Evolutionary conservation across 495 filamentous ascomycete genomes (phyloP).

Genomic region (Coniosporium apollinis): DNA sequence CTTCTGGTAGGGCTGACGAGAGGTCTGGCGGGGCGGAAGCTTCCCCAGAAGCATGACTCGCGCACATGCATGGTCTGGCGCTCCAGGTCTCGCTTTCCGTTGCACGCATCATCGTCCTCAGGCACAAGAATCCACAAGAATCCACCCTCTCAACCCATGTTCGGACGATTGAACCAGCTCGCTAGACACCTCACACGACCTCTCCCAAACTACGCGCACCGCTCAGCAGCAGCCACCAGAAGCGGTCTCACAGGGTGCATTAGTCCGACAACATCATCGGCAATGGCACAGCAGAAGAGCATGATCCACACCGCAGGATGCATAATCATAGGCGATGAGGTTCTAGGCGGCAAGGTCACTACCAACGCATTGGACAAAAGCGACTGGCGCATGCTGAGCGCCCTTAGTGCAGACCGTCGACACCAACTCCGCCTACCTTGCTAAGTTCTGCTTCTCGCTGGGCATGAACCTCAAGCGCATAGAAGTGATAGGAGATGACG

Average conservation of each 20-base stretch:
- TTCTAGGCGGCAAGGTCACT: constrained; percentile 86
- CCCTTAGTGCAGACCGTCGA: constrained; percentile 43
- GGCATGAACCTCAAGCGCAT: constrained; percentile 80
- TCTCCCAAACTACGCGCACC: constrained; percentile 35
- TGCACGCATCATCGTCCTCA: constrained; percentile 8
- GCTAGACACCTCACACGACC: constrained; percentile 54
- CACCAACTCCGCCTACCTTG: constrained; percentile 84
- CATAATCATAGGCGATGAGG: constrained; percentile 91
- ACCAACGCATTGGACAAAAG: background rate
- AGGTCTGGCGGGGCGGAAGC: too few relatives aligned
- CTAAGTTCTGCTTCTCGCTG: constrained; percentile 81
- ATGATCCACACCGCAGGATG: constrained; percentile 82
- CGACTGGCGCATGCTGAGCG: constrained; percentile 3
- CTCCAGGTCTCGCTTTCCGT: too few relatives aligned
- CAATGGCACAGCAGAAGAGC: constrained; percentile 33
- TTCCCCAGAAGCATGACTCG: too few relatives aligned
- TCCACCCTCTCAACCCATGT: too few relatives aligned
- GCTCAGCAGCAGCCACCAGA: constrained; percentile 25
- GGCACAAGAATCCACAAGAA: too few relatives aligned
- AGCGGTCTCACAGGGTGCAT: constrained; percentile 16
- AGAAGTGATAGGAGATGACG: constrained; percentile 86
- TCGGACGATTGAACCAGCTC: constrained; percentile 54
- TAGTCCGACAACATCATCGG: constrained; percentile 40
- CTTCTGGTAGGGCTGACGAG: too few relatives aligned
- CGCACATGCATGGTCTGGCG: too few relatives aligned